phyloP scores from a whole-genome alignment of 108 stramenopile genomes.

The Stephanodiscus triporus region DNA sequence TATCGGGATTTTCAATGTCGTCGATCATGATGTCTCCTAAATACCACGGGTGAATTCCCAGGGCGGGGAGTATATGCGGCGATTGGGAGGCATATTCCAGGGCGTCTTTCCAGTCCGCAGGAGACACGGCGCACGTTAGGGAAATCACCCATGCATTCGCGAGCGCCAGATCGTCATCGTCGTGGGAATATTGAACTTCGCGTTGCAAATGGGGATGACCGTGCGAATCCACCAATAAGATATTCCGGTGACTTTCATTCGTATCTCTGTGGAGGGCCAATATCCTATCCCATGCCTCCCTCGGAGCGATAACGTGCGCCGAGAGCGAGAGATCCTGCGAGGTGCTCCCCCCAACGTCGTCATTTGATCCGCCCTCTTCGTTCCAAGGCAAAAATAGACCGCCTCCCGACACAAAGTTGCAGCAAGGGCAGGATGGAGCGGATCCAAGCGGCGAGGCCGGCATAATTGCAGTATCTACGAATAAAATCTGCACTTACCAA shows the following conservation, averaged over 20 bases:
- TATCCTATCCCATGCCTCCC: conserved; percentile 40
- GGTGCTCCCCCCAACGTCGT: background rate
- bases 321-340: background rate
- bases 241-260: background rate
- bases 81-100: conserved; percentile 64
- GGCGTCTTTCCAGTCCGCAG: conserved; percentile 66
- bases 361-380: background rate
- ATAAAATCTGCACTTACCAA: too few species aligned
- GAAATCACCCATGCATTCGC: conserved; percentile 35
- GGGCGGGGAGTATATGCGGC: conserved; percentile 48
- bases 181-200: conserved; percentile 49
- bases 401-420: conserved; percentile 35
- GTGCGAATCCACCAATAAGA: conserved; percentile 76
- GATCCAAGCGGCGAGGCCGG: background rate
- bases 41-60: conserved; percentile 89
- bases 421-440: conserved; percentile 44
- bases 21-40: conserved; percentile 46
- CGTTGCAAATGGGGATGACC: conserved; percentile 78
- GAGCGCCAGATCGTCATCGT: background rate
- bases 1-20: conserved; percentile 18
- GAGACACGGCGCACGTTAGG: conserved; percentile 70
- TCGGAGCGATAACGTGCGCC: conserved; percentile 23
- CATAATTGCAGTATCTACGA: too few species aligned
- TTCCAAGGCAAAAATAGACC: conserved; percentile 29
- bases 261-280: background rate